Conservation (phyloP, 768 basidiomycete species). For the Cystobasidium ongulense region DNA sequence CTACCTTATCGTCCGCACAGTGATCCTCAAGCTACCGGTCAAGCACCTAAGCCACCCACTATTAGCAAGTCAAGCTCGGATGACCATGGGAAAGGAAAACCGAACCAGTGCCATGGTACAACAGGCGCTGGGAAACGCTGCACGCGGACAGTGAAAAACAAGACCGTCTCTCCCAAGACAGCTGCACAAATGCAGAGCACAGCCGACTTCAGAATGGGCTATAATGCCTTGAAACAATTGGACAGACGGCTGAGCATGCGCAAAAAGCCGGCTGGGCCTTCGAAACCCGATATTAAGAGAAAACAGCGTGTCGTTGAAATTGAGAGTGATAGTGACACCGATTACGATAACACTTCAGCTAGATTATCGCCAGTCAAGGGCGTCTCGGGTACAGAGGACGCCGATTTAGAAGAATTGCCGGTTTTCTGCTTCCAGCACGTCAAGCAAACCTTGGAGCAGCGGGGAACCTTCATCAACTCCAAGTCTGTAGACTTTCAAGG, state of each 20-base stretch:
- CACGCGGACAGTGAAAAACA: constrained; percentile 27
- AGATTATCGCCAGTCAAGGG: background rate
- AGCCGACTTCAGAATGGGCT: background rate
- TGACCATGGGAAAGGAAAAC: background rate
- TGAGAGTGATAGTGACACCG: background rate
- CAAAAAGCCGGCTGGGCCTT: background rate
- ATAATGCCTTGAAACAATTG: constrained; percentile 3
- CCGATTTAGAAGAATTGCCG: constrained; percentile 22
- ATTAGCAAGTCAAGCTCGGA: background rate
- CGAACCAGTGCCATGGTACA: constrained; percentile 35
- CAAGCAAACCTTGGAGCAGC: constrained; percentile 32
- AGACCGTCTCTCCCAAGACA: background rate
- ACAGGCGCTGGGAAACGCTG: constrained; percentile 30
- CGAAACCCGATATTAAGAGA: background rate
- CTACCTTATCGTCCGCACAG: background rate
- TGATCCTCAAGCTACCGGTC: background rate
- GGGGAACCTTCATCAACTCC: constrained; percentile 17
- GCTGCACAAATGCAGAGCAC: background rate
- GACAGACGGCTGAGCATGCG: constrained; percentile 25
- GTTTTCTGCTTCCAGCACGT: constrained; percentile 33
- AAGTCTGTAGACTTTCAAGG: constrained; percentile 24
- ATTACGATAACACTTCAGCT: background rate
- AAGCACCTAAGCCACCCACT: background rate
- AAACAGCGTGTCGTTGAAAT: background rate
- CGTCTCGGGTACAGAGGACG: background rate